Evolutionary conservation across 345 rosid genomes (phyloP).

Genomic region (Viola odorata): DNA sequence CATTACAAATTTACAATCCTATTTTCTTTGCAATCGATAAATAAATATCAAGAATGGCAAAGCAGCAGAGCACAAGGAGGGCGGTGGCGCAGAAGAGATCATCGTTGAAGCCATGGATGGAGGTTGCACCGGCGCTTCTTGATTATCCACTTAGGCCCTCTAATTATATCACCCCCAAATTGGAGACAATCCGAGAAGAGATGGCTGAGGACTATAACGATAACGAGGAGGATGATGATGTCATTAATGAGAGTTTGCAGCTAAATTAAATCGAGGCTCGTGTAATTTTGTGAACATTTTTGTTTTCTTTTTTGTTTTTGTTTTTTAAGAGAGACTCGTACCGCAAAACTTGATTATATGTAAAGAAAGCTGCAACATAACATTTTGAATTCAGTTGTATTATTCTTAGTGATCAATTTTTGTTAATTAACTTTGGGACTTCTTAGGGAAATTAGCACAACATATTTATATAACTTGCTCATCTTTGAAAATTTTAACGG

Average conservation of each 20-base stretch:
- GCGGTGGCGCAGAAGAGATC: background rate
- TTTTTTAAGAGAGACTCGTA: background rate
- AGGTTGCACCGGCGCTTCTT: slow-evolving; percentile 34
- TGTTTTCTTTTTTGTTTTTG: background rate
- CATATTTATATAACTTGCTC: no score
- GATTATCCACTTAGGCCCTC: slow-evolving; percentile 23
- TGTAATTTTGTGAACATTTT: background rate
- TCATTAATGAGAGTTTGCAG: background rate
- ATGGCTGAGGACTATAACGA: slow-evolving; percentile 26
- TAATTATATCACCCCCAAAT: slow-evolving; percentile 14
- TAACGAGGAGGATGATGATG: slow-evolving; percentile 4
- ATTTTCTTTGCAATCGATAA: no score
- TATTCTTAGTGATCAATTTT: no score
- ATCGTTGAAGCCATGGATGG: slow-evolving; percentile 28
- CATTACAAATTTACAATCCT: background rate
- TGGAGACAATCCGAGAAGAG: slow-evolving; percentile 45
- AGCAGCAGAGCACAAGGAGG: background rate
- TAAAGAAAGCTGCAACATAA: background rate
- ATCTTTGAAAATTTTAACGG: no score
- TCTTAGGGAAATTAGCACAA: no score
- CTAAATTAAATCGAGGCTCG: background rate
- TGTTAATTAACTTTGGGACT: no score
- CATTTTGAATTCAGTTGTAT: no score
- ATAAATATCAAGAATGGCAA: background rate
- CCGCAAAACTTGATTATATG: background rate